Percentiles rank a stretch among this genome's conserved stretches.
These are phyloP conservation scores for Polygonum aviculare DNA, from an alignment of 148 eudicot genomes.

Conservation along the genomic window DNA sequence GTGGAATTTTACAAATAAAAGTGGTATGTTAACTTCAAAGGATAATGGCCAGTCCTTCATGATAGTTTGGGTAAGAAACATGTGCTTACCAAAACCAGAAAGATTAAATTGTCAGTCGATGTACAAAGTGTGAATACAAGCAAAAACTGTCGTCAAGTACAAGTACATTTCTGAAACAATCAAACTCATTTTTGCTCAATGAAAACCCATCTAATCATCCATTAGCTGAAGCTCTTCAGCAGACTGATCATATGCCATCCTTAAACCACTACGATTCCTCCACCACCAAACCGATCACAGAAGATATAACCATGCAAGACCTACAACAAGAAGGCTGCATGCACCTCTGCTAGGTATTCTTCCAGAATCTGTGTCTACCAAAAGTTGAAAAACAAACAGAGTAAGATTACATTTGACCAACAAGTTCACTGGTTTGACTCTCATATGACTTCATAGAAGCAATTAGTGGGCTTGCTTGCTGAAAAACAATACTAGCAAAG, in stretches of 20 bases:
- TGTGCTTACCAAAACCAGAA: too few relatives aligned
- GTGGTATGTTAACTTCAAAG: background rate
- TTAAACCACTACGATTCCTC: conserved; percentile 37
- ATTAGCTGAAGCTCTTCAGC: conserved; percentile 14
- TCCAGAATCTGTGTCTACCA: conserved; percentile 48
- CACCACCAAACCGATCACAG: conserved; percentile 25
- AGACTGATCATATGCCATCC: conserved; percentile 32
- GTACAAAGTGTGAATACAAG: background rate
- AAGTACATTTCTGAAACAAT: background rate
- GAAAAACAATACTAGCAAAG: background rate
- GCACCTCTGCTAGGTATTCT: conserved; percentile 54
- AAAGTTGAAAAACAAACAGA: background rate
- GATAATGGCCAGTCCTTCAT: too few relatives aligned
- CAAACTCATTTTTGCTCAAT: too few relatives aligned
- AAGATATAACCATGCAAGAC: conserved; percentile 29
- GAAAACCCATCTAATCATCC: too few relatives aligned
- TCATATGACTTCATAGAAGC: background rate
- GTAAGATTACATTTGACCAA: background rate
- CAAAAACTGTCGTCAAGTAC: background rate
- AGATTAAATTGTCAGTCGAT: too few relatives aligned
- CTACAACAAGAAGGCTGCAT: conserved; percentile 58
- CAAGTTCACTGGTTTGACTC: background rate
- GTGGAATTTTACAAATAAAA: too few relatives aligned
- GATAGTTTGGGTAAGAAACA: too few relatives aligned
- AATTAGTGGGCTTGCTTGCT: conserved; percentile 2